Conservation (phyloP, 2,329 filamentous ascomycete species). For the Stemphylium lycopersici region DNA sequence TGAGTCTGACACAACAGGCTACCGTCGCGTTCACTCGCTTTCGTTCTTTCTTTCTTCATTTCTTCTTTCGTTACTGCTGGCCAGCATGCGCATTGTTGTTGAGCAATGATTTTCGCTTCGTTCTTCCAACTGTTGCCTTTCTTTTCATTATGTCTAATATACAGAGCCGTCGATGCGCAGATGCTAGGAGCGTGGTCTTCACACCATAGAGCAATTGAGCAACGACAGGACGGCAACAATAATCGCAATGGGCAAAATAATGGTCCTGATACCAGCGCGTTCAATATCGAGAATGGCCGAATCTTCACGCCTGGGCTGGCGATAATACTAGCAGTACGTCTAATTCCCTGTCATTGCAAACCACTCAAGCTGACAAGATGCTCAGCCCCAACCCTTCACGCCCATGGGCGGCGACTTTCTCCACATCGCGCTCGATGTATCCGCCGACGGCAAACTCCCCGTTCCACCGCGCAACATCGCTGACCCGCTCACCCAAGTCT, state of each 20-base stretch:
- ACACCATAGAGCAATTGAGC: slow-evolving; percentile 5
- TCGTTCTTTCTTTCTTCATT: neutral
- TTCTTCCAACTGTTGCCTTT: slow-evolving; percentile 20
- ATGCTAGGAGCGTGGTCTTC: slow-evolving; percentile 35
- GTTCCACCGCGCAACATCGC: slow-evolving; percentile 60
- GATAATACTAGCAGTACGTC: slow-evolving; percentile 63
- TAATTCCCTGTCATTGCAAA: neutral
- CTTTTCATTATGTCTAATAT: slow-evolving; percentile 27
- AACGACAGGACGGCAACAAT: slow-evolving; percentile 29
- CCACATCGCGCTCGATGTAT: slow-evolving; percentile 71
- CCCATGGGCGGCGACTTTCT: slow-evolving; percentile 55
- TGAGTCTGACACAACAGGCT: neutral
- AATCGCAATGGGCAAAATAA: slow-evolving; percentile 27
- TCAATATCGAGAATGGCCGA: slow-evolving; percentile 68
- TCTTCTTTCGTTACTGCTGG: slow-evolving; percentile 23
- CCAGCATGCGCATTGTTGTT: slow-evolving; percentile 37
- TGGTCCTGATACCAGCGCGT: slow-evolving; percentile 44
- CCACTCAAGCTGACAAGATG: slow-evolving; percentile 12
- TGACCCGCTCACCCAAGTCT: slow-evolving; percentile 63
- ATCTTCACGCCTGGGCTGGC: slow-evolving; percentile 73
- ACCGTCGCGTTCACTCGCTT: neutral
- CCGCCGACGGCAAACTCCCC: slow-evolving; percentile 68
- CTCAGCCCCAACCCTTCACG: slow-evolving; percentile 45
- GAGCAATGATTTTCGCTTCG: slow-evolving; percentile 34
- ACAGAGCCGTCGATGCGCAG: slow-evolving; percentile 28